These are phyloP conservation scores for Isabelozyma rhagii DNA, from an alignment of 805 yeast genomes.

Conservation along the genomic window DNA sequence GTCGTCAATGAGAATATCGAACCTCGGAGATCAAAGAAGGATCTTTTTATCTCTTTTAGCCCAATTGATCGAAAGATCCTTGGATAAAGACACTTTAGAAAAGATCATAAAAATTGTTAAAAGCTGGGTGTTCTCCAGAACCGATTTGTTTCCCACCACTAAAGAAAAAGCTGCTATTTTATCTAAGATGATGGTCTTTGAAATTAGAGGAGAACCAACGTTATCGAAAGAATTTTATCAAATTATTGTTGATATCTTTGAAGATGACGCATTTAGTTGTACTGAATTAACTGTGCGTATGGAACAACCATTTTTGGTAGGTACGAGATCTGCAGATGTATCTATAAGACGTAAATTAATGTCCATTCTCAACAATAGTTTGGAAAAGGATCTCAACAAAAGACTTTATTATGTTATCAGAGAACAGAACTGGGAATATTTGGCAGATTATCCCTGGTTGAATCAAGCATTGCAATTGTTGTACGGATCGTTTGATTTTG, in stretches of 20 bases:
- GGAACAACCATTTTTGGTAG: slow-evolving; percentile 95
- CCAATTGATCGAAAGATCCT: slow-evolving; percentile 83
- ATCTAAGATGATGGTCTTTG: slow-evolving; percentile 91
- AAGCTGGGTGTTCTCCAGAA: slow-evolving; percentile 82
- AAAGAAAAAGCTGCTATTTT: slow-evolving; percentile 95
- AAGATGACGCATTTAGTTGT: slow-evolving; percentile 69
- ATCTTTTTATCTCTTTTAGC: slow-evolving; percentile 83
- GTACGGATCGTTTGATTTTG: slow-evolving; percentile 69
- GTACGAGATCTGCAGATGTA: slow-evolving; percentile 80
- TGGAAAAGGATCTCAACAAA: slow-evolving; percentile 75
- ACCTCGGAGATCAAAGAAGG: slow-evolving; percentile 91
- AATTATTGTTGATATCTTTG: slow-evolving; percentile 84
- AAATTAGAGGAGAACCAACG: slow-evolving; percentile 79
- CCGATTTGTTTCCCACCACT: slow-evolving; percentile 86
- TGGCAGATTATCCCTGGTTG: slow-evolving; percentile 92
- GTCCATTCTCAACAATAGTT: slow-evolving; percentile 71
- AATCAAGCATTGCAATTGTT: slow-evolving; percentile 88
- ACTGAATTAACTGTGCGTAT: slow-evolving; percentile 89
- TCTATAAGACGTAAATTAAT: slow-evolving; percentile 72
- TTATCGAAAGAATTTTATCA: slow-evolving; percentile 76
- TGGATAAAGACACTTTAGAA: slow-evolving; percentile 69
- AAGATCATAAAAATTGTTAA: slow-evolving; percentile 77
- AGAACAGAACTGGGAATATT: slow-evolving; percentile 95
- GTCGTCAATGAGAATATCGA: slow-evolving; percentile 75
- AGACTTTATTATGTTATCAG: slow-evolving; percentile 83